phyloP scores from a whole-genome alignment of 306 rosid genomes.

The Adenanthera pavonina region DNA sequence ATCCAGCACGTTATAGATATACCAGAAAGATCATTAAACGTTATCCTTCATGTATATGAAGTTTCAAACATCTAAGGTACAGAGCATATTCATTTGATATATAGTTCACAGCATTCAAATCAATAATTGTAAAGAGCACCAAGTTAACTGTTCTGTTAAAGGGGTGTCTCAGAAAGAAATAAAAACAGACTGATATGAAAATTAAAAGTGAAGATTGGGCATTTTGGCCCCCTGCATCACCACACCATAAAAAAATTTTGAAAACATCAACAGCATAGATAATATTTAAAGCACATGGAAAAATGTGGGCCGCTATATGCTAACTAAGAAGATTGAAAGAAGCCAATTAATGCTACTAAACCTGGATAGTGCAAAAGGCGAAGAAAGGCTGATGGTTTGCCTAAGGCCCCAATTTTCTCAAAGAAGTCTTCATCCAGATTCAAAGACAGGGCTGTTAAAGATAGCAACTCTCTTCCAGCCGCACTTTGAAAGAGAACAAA shows the following conservation, averaged over 20 bases:
- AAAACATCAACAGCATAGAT: not conserved
- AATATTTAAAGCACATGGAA: slow-evolving; percentile 15
- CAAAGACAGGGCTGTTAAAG: slow-evolving; percentile 75
- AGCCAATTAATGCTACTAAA: slow-evolving; percentile 37
- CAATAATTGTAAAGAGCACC: slow-evolving; percentile 1
- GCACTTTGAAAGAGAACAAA: slow-evolving; percentile 47
- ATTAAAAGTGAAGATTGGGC: not conserved
- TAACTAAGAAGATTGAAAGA: not conserved
- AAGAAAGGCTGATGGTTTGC: slow-evolving; percentile 57
- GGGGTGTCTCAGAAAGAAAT: not conserved
- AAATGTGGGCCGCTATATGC: slow-evolving; percentile 8
- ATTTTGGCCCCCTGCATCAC: too few species aligned
- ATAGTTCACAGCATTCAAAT: slow-evolving; percentile 9
- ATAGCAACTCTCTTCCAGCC: slow-evolving; percentile 62
- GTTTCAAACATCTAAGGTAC: slow-evolving; percentile 18
- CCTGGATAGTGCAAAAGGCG: slow-evolving; percentile 92
- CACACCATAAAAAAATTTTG: too few species aligned
- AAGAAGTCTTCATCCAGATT: slow-evolving; percentile 69
- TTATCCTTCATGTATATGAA: not conserved
- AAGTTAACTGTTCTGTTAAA: not conserved
- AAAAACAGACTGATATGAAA: not conserved
- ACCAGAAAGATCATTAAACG: slow-evolving; percentile 13
- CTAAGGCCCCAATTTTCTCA: slow-evolving; percentile 62
- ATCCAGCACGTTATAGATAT: slow-evolving; percentile 3
- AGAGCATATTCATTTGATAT: slow-evolving; percentile 12